Conservation (phyloP, 163 green algal genomes). For the Volvox carteri region DNA sequence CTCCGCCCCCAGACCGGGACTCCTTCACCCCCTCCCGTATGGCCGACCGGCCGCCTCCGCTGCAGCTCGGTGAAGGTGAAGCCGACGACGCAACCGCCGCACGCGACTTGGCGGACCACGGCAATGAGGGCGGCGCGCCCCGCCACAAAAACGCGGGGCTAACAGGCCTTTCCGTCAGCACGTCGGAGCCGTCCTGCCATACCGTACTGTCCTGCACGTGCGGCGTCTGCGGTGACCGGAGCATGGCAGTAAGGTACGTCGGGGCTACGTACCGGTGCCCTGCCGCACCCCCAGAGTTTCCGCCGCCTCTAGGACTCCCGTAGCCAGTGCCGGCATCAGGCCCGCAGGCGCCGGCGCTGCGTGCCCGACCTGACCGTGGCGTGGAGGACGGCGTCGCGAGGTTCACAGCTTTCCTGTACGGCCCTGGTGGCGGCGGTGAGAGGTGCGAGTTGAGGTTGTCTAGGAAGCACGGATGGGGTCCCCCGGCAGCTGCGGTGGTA, state of each 20-base stretch:
- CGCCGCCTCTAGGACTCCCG: neutral
- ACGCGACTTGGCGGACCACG: neutral
- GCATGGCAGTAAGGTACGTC: constrained; percentile 5
- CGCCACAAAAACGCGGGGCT: neutral
- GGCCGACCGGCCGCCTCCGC: neutral
- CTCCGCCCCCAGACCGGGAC: neutral
- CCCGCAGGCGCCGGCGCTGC: neutral
- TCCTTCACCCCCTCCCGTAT: neutral
- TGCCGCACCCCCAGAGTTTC: neutral
- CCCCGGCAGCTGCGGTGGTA: constrained; percentile 56
- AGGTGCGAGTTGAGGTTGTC: constrained; percentile 58
- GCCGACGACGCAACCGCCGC: neutral
- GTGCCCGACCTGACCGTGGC: no score
- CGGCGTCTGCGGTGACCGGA: constrained; percentile 1
- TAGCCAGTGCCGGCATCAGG: neutral
- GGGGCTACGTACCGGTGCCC: neutral
- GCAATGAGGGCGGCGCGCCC: neutral
- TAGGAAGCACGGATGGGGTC: constrained; percentile 47
- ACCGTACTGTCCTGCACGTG: neutral
- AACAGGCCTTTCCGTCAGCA: neutral
- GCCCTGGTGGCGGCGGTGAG: constrained; percentile 30
- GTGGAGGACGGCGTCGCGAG: neutral
- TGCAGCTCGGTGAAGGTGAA: neutral
- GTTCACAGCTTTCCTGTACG: neutral
- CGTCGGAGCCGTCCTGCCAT: neutral